phyloP scores from a whole-genome alignment of 441 rosid genomes.

The Brassica balearica region DNA sequence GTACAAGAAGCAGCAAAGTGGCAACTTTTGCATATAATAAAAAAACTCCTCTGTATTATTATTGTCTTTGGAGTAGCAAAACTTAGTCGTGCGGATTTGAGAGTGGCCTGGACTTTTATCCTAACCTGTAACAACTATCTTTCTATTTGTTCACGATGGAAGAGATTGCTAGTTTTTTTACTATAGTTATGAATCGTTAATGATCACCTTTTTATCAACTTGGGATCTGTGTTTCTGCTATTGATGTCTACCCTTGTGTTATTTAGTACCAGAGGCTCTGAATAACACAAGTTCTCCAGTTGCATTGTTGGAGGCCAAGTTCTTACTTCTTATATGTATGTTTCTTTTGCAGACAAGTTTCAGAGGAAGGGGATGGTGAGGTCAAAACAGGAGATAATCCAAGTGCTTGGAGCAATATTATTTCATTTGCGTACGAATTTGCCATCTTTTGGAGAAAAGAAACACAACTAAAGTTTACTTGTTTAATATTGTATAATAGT shows the following conservation, averaged over 20 bases:
- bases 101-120: background rate
- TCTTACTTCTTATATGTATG: conserved; percentile 7
- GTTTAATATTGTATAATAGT: background rate
- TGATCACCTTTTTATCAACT: background rate
- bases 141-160: background rate
- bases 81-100: background rate
- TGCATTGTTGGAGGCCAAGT: too few species aligned
- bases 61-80: background rate
- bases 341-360: conserved; percentile 22
- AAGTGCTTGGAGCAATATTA: conserved; percentile 37
- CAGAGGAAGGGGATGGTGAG: conserved; percentile 2
- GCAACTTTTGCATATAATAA: background rate
- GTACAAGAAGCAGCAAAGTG: background rate
- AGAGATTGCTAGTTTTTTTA: background rate
- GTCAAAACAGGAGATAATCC: conserved; percentile 24
- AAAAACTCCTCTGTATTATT: background rate
- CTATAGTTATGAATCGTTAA: background rate
- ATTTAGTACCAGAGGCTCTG: background rate
- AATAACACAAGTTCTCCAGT: too few species aligned
- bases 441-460: conserved; percentile 28
- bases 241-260: background rate
- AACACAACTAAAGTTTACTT: background rate
- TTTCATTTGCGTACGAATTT: conserved; percentile 34
- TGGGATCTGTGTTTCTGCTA: background rate
- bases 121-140: background rate